Evolutionary conservation across 106 monocot genomes (phyloP), one percentile per base, ranked within the genome.

Genomic region (Xerophyta viscosa): DNA sequence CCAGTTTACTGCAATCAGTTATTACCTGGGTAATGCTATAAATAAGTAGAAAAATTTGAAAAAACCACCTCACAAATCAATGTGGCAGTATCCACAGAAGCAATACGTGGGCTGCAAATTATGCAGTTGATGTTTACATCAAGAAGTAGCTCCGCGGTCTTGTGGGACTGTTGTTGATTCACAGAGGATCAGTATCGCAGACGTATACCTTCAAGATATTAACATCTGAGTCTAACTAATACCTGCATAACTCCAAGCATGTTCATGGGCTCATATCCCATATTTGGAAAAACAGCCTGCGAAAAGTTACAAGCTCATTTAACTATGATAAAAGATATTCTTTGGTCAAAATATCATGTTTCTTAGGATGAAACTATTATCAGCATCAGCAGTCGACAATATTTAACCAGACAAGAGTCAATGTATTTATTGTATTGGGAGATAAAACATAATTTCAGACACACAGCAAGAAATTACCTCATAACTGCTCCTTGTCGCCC

Each of bases 191-290:
- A 15, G 10, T 39, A 39, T 10, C 15, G 6, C 39, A 39, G 15
- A 12, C 39, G 15, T 15, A 39, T 39, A 3, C 13, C 6, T 39
- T 39, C 7, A 33, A 33, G 7, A 33, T 33, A 6, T 11, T 33
- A 5, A 33, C 11, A 5, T 33, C 7, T 6, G 11, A 33, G 33
- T 5, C 5, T 4, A 41, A 50, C 11, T n/a, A 29, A 42, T 75
- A 92, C 92, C 86, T 92, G 92, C 61, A 98, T 85, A 56, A 82
- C 58, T 24, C 96, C 96, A 62, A 98, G 85, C 96, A 98, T 98
- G 62, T 82, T 98, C 76, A 98, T 71, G 36, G 96, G 68, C 54
- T 85, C 82, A 67, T 74, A 76, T 14, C 73, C 89, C 62, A 80
- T 64, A 46, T 65, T 70, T 27, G 71, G 33, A 52, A 82, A 78